Conservation (phyloP, 1,284 basidiomycete species). For the Cryptococcus sp. region DNA sequence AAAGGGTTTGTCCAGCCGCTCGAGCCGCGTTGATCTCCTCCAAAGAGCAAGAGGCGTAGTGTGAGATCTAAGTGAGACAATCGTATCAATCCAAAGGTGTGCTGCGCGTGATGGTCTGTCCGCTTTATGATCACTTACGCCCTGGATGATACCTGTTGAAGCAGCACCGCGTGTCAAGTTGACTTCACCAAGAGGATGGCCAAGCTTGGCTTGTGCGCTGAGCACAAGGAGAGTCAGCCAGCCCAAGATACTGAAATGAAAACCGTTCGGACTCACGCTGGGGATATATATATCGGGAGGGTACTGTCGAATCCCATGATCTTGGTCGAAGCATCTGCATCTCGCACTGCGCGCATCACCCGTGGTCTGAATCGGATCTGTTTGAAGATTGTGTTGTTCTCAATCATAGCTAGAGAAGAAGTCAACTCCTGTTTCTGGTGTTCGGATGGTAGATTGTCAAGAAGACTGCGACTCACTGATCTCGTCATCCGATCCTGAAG, state of each 20-base stretch:
- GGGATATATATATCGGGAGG: slow-evolving; percentile 80
- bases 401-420: slow-evolving; percentile 49
- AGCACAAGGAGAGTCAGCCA: slow-evolving; percentile 32
- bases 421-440: background rate
- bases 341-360: slow-evolving; percentile 69
- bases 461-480: slow-evolving; percentile 60
- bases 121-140: slow-evolving; percentile 55
- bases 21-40: slow-evolving; percentile 56
- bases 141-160: slow-evolving; percentile 75
- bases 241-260: background rate
- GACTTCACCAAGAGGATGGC: slow-evolving; percentile 82
- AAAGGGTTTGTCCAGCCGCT: slow-evolving; percentile 66
- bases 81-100: background rate
- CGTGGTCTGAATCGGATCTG: slow-evolving; percentile 81
- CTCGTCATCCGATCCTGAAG: slow-evolving; percentile 77
- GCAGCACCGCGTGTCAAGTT: slow-evolving; percentile 78
- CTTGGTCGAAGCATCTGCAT: slow-evolving; percentile 71
- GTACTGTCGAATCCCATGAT: slow-evolving; percentile 73
- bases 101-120: background rate
- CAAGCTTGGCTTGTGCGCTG: slow-evolving; percentile 78
- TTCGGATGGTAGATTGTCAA: background rate
- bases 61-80: slow-evolving; percentile 60
- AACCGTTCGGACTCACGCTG: slow-evolving; percentile 53
- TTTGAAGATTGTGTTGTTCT: slow-evolving; percentile 72
- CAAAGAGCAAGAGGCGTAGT: slow-evolving; percentile 76